Base-by-base conservation (phyloP, 495 filamentous ascomycete genomes). In the Podospora sp. region DNA sequence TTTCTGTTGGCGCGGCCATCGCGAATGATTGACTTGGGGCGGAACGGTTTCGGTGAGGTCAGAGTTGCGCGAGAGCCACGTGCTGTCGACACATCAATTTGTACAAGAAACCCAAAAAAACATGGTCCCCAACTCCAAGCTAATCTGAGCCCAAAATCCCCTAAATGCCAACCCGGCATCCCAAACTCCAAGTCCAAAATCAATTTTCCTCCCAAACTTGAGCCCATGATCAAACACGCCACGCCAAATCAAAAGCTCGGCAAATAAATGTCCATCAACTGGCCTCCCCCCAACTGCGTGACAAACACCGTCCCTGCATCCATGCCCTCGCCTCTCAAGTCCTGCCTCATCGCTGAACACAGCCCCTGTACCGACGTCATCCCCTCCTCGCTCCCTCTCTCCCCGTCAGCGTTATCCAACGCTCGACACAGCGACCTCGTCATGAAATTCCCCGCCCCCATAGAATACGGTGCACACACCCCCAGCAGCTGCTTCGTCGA, bases 401-500 rank as follows among this genome's bases (percentile, higher is more conserved):
- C 29, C 8, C 29, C 29, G 29, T 16, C 18, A 59, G 22, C 29
- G n/a, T 55, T 24, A 22, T 74, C 68, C 59, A 76, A 29, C 14
- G 58, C 55, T 14, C 60, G 60, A 33, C 72, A 74, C 7, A 74
- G 27, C 18, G 67, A 58, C 40, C 56, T 33, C 14, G 70, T 71
- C 70, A 76, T 69, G 11, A 53, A 56, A 4, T 61, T 65, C 2
- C 24, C 58, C 2, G 35, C 18, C 21, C 0, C 11, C 18, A 1
- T 40, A 18, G 20, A 22, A 12, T 60, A 46, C 27, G 68, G 69
- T 8, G 65, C 66, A 20, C 72, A 76, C 2, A 71, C 60, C 0
- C 74, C 74, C 0, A 76, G 58, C n/a, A 74, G 26, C 36, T 76
- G 74, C 35, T 76, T 76, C 0, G 71, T 69, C 3, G 66, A 69